phyloP scores from a whole-genome alignment of 305 asterid genomes.

The Euphrasia arctica region DNA sequence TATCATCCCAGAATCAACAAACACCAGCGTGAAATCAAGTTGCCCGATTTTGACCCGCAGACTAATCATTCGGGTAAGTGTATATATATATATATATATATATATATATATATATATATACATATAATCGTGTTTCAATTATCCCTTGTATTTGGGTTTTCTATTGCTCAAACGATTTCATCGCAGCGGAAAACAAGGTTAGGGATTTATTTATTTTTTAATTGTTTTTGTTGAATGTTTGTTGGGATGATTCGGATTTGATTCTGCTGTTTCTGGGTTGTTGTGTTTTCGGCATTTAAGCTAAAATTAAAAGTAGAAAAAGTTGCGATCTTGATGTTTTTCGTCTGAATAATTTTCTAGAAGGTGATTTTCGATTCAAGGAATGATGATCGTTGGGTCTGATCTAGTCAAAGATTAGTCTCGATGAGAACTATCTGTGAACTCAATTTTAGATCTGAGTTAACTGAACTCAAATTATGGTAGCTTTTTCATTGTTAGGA shows the following conservation, averaged over 20 bases:
- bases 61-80: neutral
- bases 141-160: conserved; percentile 6
- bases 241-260: conserved; percentile 2
- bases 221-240: conserved; percentile 21
- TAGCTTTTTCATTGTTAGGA: conserved; percentile 12
- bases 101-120: too few species aligned
- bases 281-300: conserved; percentile 1
- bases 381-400: conserved; percentile 22
- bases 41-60: conserved; percentile 40
- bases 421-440: neutral
- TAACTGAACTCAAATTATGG: neutral
- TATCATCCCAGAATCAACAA: neutral
- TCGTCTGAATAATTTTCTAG: neutral
- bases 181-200: conserved; percentile 33
- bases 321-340: conserved; percentile 4
- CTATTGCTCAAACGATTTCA: conserved; percentile 24
- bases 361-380: conserved; percentile 5
- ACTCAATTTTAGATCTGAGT: conserved; percentile 1
- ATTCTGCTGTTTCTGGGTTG: conserved; percentile 4
- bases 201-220: conserved; percentile 18
- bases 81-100: too few species aligned
- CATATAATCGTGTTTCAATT: conserved; percentile 6
- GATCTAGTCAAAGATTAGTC: conserved; percentile 1
- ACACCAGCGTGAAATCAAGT: conserved; percentile 19
- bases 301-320: neutral